Base-by-base conservation (phyloP, 2,329 filamentous ascomycete species). In the Metarhizium humberi region DNA sequence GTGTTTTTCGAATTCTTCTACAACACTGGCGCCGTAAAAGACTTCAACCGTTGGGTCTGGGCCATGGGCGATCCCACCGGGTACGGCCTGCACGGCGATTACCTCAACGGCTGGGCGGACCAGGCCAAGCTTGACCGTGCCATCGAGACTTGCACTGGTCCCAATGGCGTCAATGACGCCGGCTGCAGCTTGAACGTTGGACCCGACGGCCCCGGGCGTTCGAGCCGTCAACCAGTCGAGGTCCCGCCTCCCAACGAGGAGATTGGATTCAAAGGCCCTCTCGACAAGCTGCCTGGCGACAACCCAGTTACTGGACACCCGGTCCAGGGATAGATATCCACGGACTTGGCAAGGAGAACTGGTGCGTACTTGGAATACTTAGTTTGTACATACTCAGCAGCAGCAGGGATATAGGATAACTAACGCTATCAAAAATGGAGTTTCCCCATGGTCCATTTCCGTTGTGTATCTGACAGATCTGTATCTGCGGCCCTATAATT, bases 1-100 rank as follows among this genome's bases (percentile, higher is more conserved):
- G 63, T 77, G 8, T 73, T 73, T 64, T 71, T 74, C 64, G 74
- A 77, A 61, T 73, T 75, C 36, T 71, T 76, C 58, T 76, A 74
- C 70, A 69, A 75, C 54, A 73, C 71, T 8, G 61, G 58, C 10
- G 56, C 59, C 14, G 57, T 68, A 57, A 14, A 62, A 43, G 51
- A 66, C 55, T 64, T 62, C 55, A 66, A 66, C 55, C 61, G 62
- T 43, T 59, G 58, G 54, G 63, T 64, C 18, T 67, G 61, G 58
- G 59, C 64, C 54, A 58, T 55, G 55, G 65, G 65, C 51, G 65
- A 67, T 55, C 34, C 61, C 4, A 65, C 63, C 5, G 66, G 65
- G 25, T 66, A 65, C 54, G 63, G 63, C 8, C 60, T 67, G 6
- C 64, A 67, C 56, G 65, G 63, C 8, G 65, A 67, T 51, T 67